Base-by-base conservation (phyloP, 164 flowering plant genomes). In the Annona squamosa region DNA sequence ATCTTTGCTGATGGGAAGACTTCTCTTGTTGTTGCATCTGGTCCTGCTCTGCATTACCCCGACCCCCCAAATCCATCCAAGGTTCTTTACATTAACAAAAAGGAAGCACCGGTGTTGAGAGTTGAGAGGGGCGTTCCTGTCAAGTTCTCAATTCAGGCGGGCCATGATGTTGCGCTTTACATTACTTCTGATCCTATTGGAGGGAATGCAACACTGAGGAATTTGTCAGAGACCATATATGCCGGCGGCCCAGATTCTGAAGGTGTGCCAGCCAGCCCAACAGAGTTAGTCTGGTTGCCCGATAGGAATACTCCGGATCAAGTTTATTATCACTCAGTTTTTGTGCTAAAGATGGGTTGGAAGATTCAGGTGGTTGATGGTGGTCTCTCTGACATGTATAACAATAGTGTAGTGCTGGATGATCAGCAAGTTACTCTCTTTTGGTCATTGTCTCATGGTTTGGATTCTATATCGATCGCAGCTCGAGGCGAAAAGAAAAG, bases 91-190 rank as follows among this genome's bases (percentile, higher is more conserved):
- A 85, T 95, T 9, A 95, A 95, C 79, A 95, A 90, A 85, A 95
- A 89, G 73, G 99, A 93, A 79, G 91, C 97, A 71, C 99, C 99
- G 1, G 77, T 91, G 43, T 70, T 95, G 82, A 84, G 90, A 76
- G 99, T 95, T 17, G 99, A 95, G 79, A 84, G 99, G 81, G 99
- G 99, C 37, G 99, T 93, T 56, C 87, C 89, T 2, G 97, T 95
- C 75, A 91, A 79, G 77, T 95, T 95, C 72, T 93, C 94, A 1
- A 82, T 95, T 69, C 97, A 93, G 78, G 99, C 99, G 12, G 98
- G 99, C 16, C 99, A 95, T 83, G 90, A 91, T 82, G 97, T 95
- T 71, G 93, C 99, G 2, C 75, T 95, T 5, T 95, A 93, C 78
- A 77, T 95, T 67, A 93, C 99, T 6, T 95, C 99, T 17, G 97